Evolutionary conservation across 1,284 basidiomycete genomes (phyloP).

Genomic region (Melampsora medusae): DNA sequence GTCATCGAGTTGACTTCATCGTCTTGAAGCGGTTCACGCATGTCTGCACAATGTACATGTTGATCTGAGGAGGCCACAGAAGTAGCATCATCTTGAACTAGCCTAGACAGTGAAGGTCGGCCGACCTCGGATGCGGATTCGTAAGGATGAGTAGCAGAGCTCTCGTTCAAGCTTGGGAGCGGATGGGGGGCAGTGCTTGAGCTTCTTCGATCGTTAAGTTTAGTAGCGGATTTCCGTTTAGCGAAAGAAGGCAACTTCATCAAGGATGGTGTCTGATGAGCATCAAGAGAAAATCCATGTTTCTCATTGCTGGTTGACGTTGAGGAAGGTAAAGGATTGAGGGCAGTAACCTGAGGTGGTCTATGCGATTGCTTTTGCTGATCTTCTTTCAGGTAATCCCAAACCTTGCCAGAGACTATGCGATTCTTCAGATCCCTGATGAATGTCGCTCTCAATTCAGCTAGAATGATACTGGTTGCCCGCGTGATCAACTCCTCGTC

Average conservation of each 20-base stretch:
- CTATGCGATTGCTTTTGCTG: slow-evolving; percentile 50
- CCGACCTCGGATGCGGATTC: background rate
- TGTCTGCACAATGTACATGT: background rate
- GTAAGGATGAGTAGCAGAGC: background rate
- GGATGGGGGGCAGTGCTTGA: background rate
- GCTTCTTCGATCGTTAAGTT: background rate
- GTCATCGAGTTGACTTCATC: background rate
- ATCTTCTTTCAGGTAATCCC: slow-evolving; percentile 62
- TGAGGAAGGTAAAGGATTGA: background rate
- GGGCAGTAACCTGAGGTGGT: background rate
- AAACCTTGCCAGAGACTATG: slow-evolving; percentile 64
- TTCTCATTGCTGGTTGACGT: background rate
- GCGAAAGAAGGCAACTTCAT: slow-evolving; percentile 43
- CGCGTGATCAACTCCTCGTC: slow-evolving; percentile 64
- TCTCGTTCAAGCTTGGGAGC: background rate
- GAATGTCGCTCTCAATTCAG: slow-evolving; percentile 65
- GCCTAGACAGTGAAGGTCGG: slow-evolving; percentile 1
- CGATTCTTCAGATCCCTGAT: slow-evolving; percentile 70
- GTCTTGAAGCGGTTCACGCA: background rate
- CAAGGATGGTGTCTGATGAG: background rate
- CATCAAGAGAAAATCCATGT: slow-evolving; percentile 4
- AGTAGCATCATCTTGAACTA: slow-evolving; percentile 25
- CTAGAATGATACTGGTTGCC: slow-evolving; percentile 65
- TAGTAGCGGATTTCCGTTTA: slow-evolving; percentile 18
- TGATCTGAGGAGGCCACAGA: slow-evolving; percentile 29